Evolutionary conservation across 495 filamentous ascomycete genomes (phyloP).

Genomic region (Cudoniella acicularis): DNA sequence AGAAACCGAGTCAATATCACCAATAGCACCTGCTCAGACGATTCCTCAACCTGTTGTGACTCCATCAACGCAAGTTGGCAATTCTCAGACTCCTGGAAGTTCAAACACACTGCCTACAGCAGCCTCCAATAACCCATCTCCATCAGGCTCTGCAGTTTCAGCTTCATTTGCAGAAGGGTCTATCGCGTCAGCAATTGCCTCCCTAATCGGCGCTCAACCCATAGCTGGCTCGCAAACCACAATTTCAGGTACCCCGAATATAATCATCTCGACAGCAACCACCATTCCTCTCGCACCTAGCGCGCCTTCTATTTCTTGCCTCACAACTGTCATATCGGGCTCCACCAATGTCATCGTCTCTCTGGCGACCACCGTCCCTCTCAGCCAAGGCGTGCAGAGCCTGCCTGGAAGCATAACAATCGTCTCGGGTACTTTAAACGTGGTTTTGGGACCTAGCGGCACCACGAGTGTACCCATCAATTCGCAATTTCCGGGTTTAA

Average conservation of each 20-base stretch:
- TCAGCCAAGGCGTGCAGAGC: not conserved
- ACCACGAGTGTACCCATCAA: not conserved
- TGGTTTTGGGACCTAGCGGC: not conserved
- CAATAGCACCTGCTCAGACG: not conserved
- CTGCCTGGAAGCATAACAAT: not conserved
- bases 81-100: too few relatives aligned
- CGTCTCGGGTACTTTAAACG: not conserved
- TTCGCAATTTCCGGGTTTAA: not conserved
- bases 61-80: not conserved
- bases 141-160: not conserved
- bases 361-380: not conserved
- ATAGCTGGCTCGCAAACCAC: not conserved
- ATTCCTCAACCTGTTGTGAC: not conserved
- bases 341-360: slow-evolving; percentile 1
- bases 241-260: not conserved
- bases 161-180: not conserved
- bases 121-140: too few relatives aligned
- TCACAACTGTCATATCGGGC: not conserved
- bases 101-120: too few relatives aligned
- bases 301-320: not conserved
- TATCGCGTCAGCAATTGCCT: not conserved
- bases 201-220: not conserved
- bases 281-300: not conserved
- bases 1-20: not conserved
- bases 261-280: not conserved